Percentiles rank a stretch among this genome's conserved stretches.
Conservation (phyloP, 1,284 basidiomycete genomes). For the Vanrija sp. region DNA sequence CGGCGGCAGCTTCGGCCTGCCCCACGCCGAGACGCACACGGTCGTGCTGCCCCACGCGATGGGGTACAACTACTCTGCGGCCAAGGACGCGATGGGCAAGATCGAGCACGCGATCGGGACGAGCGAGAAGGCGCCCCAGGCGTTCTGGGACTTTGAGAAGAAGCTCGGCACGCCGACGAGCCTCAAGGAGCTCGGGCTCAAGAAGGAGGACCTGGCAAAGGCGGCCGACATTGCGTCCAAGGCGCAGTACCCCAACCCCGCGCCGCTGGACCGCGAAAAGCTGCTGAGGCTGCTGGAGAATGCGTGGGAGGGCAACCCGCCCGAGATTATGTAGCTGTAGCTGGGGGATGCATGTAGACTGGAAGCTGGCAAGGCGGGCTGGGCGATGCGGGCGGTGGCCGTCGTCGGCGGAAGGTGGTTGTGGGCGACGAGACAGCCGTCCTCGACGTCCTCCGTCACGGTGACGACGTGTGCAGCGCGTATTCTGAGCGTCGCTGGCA, state of each 20-base stretch:
- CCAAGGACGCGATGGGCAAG: slow-evolving; percentile 45
- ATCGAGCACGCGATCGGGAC: slow-evolving; percentile 45
- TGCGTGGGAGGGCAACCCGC: slow-evolving; percentile 21
- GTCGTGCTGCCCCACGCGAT: slow-evolving; percentile 53
- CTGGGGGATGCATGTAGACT: too few relatives aligned
- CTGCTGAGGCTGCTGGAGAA: slow-evolving; percentile 35
- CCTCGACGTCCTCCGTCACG: too few relatives aligned
- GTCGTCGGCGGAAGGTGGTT: too few relatives aligned
- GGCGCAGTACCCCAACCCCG: slow-evolving; percentile 53
- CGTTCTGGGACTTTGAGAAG: slow-evolving; percentile 50
- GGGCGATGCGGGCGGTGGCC: too few relatives aligned
- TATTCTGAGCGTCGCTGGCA: too few relatives aligned
- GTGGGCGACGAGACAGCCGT: too few relatives aligned
- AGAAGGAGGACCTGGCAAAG: slow-evolving; percentile 51
- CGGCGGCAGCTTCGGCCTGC: slow-evolving; percentile 51
- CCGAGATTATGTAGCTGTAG: background rate
- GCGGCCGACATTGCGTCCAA: slow-evolving; percentile 51
- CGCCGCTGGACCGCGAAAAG: slow-evolving; percentile 48
- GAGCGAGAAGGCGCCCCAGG: slow-evolving; percentile 44
- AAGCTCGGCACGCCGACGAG: slow-evolving; percentile 48
- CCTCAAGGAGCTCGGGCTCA: slow-evolving; percentile 52
- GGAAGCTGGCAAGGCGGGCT: too few relatives aligned
- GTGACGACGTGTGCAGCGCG: too few relatives aligned
- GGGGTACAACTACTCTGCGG: slow-evolving; percentile 51
- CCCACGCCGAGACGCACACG: slow-evolving; percentile 54